Evolutionary conservation across 768 basidiomycete genomes (phyloP).

Genomic region (Daedaleopsis sinensis): DNA sequence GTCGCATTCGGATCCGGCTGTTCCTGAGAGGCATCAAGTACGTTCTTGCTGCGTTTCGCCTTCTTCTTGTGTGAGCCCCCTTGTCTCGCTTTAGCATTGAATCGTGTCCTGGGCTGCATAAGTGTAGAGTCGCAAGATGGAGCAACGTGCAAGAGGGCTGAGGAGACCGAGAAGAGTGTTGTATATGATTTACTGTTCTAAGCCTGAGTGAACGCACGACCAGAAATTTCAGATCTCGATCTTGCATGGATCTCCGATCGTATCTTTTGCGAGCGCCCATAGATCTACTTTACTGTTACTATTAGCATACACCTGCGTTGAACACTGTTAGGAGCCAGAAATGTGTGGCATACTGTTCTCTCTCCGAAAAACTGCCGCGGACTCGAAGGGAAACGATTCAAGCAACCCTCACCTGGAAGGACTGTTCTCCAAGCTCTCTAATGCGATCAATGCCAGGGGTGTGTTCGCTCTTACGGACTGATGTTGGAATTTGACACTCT

Average conservation of each 20-base stretch:
- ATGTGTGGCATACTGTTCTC: constrained; percentile 79
- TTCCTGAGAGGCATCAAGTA: constrained; percentile 23
- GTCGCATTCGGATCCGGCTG: constrained; percentile 56
- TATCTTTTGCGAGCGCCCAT: constrained; percentile 4
- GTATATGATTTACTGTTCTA: background rate
- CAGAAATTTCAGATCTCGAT: constrained; percentile 25
- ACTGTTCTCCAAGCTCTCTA: constrained; percentile 40
- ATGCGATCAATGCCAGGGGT: constrained; percentile 65
- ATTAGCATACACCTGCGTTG: background rate
- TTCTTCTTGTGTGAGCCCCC: constrained; percentile 32
- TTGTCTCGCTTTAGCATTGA: constrained; percentile 32
- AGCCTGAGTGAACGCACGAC: background rate
- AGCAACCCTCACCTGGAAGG: constrained; percentile 24
- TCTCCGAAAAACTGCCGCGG: constrained; percentile 25
- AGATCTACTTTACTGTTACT: background rate
- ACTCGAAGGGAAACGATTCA: constrained; percentile 7
- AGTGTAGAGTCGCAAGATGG: too few species aligned
- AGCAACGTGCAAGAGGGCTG: background rate
- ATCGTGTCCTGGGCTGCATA: constrained; percentile 17
- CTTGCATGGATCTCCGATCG: constrained; percentile 3
- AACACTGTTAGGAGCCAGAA: background rate
- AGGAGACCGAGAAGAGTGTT: background rate
- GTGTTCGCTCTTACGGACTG: constrained; percentile 11
- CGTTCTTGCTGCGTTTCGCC: constrained; percentile 19
- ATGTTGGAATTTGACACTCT: background rate